Evolutionary conservation across 163 green algal species (phyloP).

Genomic region (Volvox carteri): DNA sequence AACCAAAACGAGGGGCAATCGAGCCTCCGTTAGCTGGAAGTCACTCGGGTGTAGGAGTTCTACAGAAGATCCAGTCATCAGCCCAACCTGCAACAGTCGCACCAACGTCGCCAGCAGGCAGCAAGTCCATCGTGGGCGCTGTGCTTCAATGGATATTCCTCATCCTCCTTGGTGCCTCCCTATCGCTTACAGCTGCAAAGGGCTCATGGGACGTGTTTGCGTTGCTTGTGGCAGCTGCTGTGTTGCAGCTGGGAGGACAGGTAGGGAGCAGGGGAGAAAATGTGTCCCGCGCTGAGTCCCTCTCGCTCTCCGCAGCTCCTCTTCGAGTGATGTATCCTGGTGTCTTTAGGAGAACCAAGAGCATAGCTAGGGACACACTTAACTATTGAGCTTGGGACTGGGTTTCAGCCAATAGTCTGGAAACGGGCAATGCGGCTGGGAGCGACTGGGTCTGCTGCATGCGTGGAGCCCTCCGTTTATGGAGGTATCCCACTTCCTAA

Average conservation of each 20-base stretch:
- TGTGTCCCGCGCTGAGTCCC: too few species aligned
- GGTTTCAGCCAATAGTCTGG: too few species aligned
- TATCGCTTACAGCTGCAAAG: constrained; percentile 19
- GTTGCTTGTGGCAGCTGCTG: constrained; percentile 20
- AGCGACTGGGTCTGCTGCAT: too few species aligned
- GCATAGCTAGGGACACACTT: too few species aligned
- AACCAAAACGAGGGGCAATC: neutral
- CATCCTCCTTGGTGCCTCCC: constrained; percentile 8
- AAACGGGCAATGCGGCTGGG: too few species aligned
- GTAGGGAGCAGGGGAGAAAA: neutral
- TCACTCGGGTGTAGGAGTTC: neutral
- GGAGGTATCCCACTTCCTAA: too few species aligned
- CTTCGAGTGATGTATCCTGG: too few species aligned
- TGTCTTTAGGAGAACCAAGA: too few species aligned
- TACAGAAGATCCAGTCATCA: neutral
- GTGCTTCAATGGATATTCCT: constrained; percentile 37
- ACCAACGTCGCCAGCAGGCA: neutral
- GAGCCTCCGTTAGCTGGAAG: neutral
- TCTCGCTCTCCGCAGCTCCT: too few species aligned
- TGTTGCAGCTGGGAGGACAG: constrained; percentile 20
- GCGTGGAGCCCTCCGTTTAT: too few species aligned
- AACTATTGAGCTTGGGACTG: too few species aligned
- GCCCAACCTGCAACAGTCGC: neutral
- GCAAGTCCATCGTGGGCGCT: neutral
- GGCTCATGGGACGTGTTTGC: constrained; percentile 44